Conservation (phyloP, 2,329 filamentous ascomycete genomes). For the Thermoascus crustaceus region DNA sequence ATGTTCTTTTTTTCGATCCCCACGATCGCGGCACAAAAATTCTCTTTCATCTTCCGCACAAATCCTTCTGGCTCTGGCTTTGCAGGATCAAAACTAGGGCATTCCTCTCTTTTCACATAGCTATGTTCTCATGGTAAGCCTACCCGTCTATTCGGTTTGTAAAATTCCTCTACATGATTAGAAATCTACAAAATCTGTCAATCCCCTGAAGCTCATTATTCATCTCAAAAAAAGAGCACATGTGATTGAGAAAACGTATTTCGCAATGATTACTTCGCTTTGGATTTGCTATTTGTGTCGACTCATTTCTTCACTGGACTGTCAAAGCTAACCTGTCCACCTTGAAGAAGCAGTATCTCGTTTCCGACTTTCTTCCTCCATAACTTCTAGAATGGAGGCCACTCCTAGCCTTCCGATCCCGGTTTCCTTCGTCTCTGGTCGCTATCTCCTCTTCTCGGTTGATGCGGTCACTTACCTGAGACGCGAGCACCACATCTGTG, state of each 20-base stretch:
- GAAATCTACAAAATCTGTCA: slow-evolving; percentile 65
- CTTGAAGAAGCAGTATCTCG: not conserved
- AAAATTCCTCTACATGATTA: slow-evolving; percentile 51
- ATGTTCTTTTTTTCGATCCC: not conserved
- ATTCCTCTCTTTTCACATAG: not conserved
- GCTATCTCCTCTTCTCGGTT: slow-evolving; percentile 85
- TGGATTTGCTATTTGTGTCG: slow-evolving; percentile 9
- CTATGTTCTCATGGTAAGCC: slow-evolving; percentile 5
- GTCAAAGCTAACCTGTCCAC: slow-evolving; percentile 16
- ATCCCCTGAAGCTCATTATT: slow-evolving; percentile 60
- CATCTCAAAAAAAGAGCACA: slow-evolving; percentile 30
- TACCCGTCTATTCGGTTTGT: not conserved
- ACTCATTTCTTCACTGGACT: slow-evolving; percentile 3
- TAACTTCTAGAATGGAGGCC: slow-evolving; percentile 21
- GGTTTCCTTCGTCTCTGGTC: slow-evolving; percentile 70
- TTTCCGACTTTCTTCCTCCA: slow-evolving; percentile 1
- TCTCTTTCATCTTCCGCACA: slow-evolving; percentile 2
- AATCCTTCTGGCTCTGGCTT: slow-evolving; percentile 6
- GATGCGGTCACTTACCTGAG: slow-evolving; percentile 70
- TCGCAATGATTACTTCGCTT: slow-evolving; percentile 25
- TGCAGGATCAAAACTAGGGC: slow-evolving; percentile 7
- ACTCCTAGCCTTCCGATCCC: slow-evolving; percentile 53
- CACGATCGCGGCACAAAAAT: slow-evolving; percentile 5
- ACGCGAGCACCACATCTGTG: slow-evolving; percentile 72
- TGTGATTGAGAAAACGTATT: slow-evolving; percentile 39